phyloP scores from a whole-genome alignment of 2,329 filamentous ascomycete species.

The Thelonectria olida region DNA sequence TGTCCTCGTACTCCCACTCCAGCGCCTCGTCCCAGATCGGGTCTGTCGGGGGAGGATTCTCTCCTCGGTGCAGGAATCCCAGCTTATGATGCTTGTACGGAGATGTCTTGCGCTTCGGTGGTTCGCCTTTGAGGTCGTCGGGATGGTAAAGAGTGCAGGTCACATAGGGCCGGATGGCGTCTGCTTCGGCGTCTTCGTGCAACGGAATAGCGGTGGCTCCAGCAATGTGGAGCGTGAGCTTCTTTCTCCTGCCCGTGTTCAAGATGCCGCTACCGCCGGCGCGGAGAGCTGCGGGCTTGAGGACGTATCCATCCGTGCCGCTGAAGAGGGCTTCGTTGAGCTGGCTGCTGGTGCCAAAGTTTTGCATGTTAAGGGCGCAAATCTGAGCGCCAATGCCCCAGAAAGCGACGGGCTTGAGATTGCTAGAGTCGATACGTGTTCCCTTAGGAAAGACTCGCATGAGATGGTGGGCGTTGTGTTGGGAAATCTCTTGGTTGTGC shows the following conservation, averaged over 20 bases:
- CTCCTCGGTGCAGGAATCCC: slow-evolving; percentile 64
- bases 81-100: slow-evolving; percentile 68
- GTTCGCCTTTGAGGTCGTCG: slow-evolving; percentile 55
- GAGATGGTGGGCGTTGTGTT: slow-evolving; percentile 71
- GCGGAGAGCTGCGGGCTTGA: slow-evolving; percentile 70
- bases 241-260: slow-evolving; percentile 56
- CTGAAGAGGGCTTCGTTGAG: slow-evolving; percentile 74
- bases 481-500: slow-evolving; percentile 57
- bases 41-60: slow-evolving; percentile 67
- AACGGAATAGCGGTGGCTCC: slow-evolving; percentile 71
- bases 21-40: slow-evolving; percentile 73
- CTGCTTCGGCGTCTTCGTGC: slow-evolving; percentile 57
- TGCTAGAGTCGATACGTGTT: slow-evolving; percentile 72
- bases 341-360: slow-evolving; percentile 71
- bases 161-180: slow-evolving; percentile 69
- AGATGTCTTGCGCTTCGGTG: slow-evolving; percentile 69
- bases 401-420: slow-evolving; percentile 69
- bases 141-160: slow-evolving; percentile 72
- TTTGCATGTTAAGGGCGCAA: slow-evolving; percentile 76
- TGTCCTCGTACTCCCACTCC: slow-evolving; percentile 75
- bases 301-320: slow-evolving; percentile 71
- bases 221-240: slow-evolving; percentile 65
- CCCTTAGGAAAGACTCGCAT: slow-evolving; percentile 78
- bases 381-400: slow-evolving; percentile 76
- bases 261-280: slow-evolving; percentile 62